A percentile compares a stretch with the other conserved stretches of the same genome.
Conservation (phyloP, 148 eudicot genomes). For the Salicornia ramosissima region DNA sequence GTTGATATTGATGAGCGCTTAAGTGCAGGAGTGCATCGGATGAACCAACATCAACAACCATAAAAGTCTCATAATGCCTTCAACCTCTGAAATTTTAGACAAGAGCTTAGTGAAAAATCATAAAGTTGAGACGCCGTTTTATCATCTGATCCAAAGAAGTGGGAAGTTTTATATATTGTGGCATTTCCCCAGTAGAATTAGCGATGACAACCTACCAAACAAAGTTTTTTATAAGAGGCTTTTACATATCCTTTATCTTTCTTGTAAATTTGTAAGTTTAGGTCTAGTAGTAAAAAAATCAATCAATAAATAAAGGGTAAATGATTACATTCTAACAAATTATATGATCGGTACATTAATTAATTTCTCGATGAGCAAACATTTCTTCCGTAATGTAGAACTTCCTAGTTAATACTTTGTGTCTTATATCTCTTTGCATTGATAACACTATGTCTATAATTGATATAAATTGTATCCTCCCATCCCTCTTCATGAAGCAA, state of each 20-base stretch:
- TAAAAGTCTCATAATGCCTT: slow-evolving; percentile 12
- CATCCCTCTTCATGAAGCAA: too few species aligned
- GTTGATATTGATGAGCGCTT: slow-evolving; percentile 26
- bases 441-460: too few species aligned
- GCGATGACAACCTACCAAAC: not conserved
- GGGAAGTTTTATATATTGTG: not conserved
- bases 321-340: not conserved
- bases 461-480: too few species aligned
- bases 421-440: too few species aligned
- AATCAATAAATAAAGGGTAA: not conserved
- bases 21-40: slow-evolving; percentile 17
- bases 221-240: not conserved
- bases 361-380: not conserved
- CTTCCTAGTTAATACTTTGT: too few species aligned
- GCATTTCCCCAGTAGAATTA: not conserved
- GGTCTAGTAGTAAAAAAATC: not conserved
- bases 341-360: not conserved
- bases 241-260: not conserved
- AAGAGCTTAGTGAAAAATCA: not conserved
- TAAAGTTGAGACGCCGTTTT: not conserved
- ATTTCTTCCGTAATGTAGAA: too few species aligned
- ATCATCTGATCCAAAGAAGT: slow-evolving; percentile 1
- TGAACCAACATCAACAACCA: slow-evolving; percentile 17
- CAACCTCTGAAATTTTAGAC: not conserved
- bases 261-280: not conserved